phyloP scores from a whole-genome alignment of 164 flowering plant genomes.

The Sextonia rubra region DNA sequence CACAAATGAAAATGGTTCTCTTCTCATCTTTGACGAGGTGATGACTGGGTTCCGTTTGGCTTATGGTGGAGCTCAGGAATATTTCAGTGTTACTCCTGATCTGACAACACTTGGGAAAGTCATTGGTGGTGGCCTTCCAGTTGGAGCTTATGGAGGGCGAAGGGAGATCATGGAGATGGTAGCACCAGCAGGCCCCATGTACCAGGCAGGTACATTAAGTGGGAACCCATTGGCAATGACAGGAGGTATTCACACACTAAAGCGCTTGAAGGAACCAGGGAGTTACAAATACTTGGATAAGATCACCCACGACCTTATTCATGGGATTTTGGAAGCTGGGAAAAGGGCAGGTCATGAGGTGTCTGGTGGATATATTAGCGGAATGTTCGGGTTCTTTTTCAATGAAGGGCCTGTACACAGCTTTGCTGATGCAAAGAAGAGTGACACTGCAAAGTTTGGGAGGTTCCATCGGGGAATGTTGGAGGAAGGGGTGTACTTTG shows the following conservation, averaged over 20 bases:
- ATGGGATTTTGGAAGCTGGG: conserved; percentile 70
- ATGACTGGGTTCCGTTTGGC: conserved; percentile 93
- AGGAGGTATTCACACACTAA: conserved; percentile 90
- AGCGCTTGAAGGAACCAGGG: conserved; percentile 58
- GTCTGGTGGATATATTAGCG: conserved; percentile 74
- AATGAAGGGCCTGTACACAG: conserved; percentile 78
- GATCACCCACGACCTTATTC: conserved; percentile 59
- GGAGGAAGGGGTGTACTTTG: conserved; percentile 89
- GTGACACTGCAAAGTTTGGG: conserved; percentile 78
- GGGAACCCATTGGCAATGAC: conserved; percentile 99
- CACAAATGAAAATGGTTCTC: conserved; percentile 62
- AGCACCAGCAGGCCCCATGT: conserved; percentile 98
- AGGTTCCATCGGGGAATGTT: conserved; percentile 76
- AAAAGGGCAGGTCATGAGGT: conserved; percentile 76
- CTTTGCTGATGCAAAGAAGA: conserved; percentile 84
- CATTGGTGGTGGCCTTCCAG: conserved; percentile 95
- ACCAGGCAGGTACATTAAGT: conserved; percentile 95
- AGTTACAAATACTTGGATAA: conserved; percentile 63
- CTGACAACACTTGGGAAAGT: conserved; percentile 86
- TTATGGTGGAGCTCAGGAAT: conserved; percentile 94
- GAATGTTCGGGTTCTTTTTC: conserved; percentile 97
- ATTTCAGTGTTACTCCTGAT: conserved; percentile 83
- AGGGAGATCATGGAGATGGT: conserved; percentile 97
- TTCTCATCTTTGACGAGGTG: conserved; percentile 90
- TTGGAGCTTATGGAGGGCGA: conserved; percentile 96